A percentile compares a stretch with the other conserved stretches of the same genome.
Evolutionary conservation across 192 early-diverging fungal species (phyloP).

Genomic region (Kappamyces sp.): DNA sequence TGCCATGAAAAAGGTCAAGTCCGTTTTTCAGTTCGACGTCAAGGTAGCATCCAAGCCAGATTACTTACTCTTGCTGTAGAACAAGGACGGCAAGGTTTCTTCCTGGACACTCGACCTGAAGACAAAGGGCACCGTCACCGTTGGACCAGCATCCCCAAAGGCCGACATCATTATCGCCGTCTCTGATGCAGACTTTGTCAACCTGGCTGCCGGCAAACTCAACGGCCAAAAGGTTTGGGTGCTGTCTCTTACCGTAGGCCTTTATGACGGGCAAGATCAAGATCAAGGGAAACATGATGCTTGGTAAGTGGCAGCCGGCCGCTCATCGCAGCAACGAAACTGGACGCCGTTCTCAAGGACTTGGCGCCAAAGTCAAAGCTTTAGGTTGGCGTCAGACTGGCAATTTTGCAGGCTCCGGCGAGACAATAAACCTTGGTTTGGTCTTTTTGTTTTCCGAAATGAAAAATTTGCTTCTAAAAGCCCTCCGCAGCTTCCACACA

Average conservation of each 20-base stretch:
- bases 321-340: no score
- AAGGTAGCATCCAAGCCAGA: conserved; percentile 22
- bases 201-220: conserved; percentile 37
- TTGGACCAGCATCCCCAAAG: conserved; percentile 25
- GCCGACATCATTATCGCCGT: conserved; percentile 37
- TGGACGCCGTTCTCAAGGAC: no score
- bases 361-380: no score
- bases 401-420: background rate
- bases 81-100: conserved; percentile 29
- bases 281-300: conserved; percentile 37
- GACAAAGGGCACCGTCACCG: conserved; percentile 18
- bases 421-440: background rate
- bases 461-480: no score
- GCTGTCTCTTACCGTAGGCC: conserved; percentile 22
- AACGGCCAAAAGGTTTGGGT: conserved; percentile 24
- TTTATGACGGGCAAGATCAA: conserved; percentile 47
- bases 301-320: no score
- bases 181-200: conserved; percentile 37
- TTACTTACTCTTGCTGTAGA: conserved; percentile 10
- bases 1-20: conserved; percentile 69
- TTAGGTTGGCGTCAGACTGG: no score
- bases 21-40: conserved; percentile 38
- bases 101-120: conserved; percentile 43
- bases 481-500: no score
- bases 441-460: no score